phyloP scores from a whole-genome alignment of 257 asterid genomes.

The Henckelia pumila region DNA sequence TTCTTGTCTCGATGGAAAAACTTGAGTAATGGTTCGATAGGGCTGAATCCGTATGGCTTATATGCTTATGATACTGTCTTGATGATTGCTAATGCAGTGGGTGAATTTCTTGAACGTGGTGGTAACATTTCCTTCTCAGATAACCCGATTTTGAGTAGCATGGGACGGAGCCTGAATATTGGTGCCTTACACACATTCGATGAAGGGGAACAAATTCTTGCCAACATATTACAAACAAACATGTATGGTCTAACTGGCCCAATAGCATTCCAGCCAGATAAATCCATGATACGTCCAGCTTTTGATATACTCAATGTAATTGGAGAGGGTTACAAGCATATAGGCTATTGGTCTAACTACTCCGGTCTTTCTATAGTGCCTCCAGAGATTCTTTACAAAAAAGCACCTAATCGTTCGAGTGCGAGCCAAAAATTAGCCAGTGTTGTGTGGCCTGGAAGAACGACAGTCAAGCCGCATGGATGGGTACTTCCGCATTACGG shows the following conservation, averaged over 20 bases:
- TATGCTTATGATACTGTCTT: slow-evolving; percentile 40
- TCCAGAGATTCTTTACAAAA: slow-evolving; percentile 24
- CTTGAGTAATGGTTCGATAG: slow-evolving; percentile 19
- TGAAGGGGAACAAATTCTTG: slow-evolving; percentile 26
- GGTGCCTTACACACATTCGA: slow-evolving; percentile 24
- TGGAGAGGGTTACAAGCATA: slow-evolving; percentile 23
- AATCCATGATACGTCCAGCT: slow-evolving; percentile 24
- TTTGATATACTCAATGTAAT: slow-evolving; percentile 30
- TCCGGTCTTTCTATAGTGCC: too few species aligned
- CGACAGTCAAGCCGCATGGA: slow-evolving; percentile 61
- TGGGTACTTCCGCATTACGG: slow-evolving; percentile 78
- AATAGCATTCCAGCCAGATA: slow-evolving; percentile 22
- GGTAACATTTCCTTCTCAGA: slow-evolving; percentile 27
- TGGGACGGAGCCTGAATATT: slow-evolving; percentile 11
- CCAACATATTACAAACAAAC: slow-evolving; percentile 15
- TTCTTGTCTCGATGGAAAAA: slow-evolving; percentile 28
- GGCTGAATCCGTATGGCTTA: slow-evolving; percentile 28
- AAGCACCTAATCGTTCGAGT: slow-evolving; percentile 26
- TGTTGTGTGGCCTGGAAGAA: slow-evolving; percentile 75
- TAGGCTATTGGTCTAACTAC: slow-evolving; percentile 36
- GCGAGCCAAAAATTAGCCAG: slow-evolving; percentile 44
- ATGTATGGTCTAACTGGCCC: slow-evolving; percentile 26
- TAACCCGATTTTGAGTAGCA: slow-evolving; percentile 21
- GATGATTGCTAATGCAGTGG: slow-evolving; percentile 30
- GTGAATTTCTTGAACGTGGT: too few species aligned